These are phyloP conservation scores for Fraxinus nigra DNA, from an alignment of 305 asterid species.

Conservation along the genomic window DNA sequence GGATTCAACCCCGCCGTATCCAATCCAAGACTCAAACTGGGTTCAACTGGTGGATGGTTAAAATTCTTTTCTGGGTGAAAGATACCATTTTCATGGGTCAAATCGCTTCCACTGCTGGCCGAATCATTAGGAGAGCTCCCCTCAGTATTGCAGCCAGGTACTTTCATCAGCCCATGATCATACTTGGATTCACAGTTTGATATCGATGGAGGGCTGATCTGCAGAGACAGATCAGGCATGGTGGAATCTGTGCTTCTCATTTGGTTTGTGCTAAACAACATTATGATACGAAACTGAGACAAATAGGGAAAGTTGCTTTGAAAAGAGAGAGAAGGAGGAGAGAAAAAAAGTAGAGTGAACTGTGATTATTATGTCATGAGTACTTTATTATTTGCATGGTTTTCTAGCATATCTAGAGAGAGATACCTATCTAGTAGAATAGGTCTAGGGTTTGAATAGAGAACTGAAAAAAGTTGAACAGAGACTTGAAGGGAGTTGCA, in stretches of 20 bases:
- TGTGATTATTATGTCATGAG: slow-evolving; percentile 45
- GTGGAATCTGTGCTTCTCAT: slow-evolving; percentile 23
- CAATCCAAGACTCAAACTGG: slow-evolving; percentile 52
- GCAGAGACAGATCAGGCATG: slow-evolving; percentile 73
- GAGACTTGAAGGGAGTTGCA: slow-evolving; percentile 26
- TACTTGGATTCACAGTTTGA: slow-evolving; percentile 10
- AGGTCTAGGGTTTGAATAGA: slow-evolving; percentile 21
- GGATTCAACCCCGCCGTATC: slow-evolving; percentile 24
- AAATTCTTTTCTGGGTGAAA: slow-evolving; percentile 18
- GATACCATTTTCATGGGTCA: slow-evolving; percentile 51
- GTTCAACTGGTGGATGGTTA: slow-evolving; percentile 23
- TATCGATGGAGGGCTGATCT: slow-evolving; percentile 61
- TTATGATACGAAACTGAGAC: background rate
- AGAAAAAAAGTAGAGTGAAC: background rate
- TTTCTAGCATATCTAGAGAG: background rate
- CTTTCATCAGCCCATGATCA: background rate
- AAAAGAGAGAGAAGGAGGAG: slow-evolving; percentile 17
- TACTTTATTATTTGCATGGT: slow-evolving; percentile 55
- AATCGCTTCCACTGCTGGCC: slow-evolving; percentile 62
- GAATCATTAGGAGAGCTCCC: slow-evolving; percentile 53
- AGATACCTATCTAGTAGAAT: slow-evolving; percentile 29
- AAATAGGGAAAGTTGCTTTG: slow-evolving; percentile 1
- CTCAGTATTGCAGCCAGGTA: slow-evolving; percentile 23
- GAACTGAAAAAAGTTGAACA: slow-evolving; percentile 3
- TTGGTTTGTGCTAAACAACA: slow-evolving; percentile 37